Evolutionary conservation across 2,329 filamentous ascomycete genomes (phyloP).

Genomic region (Aspergillus sp.): DNA sequence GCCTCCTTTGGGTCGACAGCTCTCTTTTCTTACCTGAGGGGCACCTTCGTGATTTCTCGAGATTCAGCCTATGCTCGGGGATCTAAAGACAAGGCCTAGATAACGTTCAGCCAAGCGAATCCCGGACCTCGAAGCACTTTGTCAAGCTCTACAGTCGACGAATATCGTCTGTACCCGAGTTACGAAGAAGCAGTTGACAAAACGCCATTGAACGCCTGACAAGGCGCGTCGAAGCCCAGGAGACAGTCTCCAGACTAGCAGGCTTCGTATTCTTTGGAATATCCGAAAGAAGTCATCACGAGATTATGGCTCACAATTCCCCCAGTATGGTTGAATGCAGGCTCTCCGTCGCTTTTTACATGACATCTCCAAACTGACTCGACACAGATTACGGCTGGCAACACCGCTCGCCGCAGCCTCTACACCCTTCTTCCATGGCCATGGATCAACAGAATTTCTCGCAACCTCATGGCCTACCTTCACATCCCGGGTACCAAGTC

Average conservation of each 20-base stretch:
- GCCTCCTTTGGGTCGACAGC: too few relatives aligned
- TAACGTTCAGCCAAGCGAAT: too few relatives aligned
- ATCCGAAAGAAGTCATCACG: constrained; percentile 29
- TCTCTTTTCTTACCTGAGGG: too few relatives aligned
- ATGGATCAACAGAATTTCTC: constrained; percentile 34
- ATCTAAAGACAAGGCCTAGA: too few relatives aligned
- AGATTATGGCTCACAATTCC: constrained; percentile 37
- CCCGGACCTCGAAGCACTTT: too few relatives aligned
- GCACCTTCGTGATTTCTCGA: too few relatives aligned
- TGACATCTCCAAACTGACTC: constrained; percentile 21
- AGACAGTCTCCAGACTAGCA: neutral
- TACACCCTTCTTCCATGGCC: constrained; percentile 33
- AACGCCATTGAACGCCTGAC: too few relatives aligned
- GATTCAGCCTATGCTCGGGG: too few relatives aligned
- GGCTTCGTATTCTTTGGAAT: constrained; percentile 6
- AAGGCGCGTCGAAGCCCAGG: too few relatives aligned
- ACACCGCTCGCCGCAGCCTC: constrained; percentile 33
- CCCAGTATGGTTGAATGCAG: constrained; percentile 30
- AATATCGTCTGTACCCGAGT: too few relatives aligned
- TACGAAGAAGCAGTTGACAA: too few relatives aligned
- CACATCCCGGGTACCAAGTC: constrained; percentile 28
- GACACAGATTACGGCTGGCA: constrained; percentile 37
- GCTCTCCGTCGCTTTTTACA: neutral
- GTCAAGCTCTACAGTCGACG: too few relatives aligned
- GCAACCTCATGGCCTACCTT: constrained; percentile 31